Evolutionary conservation across 2,329 filamentous ascomycete genomes (phyloP), one percentile per base, ranked within the genome.

Genomic region (Fusarium camptoceras): DNA sequence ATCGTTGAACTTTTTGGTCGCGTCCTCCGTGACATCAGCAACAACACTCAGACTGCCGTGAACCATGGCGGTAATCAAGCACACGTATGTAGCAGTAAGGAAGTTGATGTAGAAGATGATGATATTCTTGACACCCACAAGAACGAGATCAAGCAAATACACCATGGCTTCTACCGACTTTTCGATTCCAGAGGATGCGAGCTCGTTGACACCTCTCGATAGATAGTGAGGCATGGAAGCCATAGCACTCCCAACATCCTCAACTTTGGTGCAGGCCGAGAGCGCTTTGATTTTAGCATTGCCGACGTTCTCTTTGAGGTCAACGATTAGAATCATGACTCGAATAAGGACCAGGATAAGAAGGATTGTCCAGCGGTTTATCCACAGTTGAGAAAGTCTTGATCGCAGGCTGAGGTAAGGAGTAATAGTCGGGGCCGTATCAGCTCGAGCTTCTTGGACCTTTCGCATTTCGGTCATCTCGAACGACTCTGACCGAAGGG

Each of bases 171-270:
- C 87, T 70, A 98, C 89, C 11, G 94, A 89, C 73, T 91, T 90
- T 73, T 94, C 93, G 72, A 98, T 91, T 59, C 93, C 91, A 49
- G 86, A 86, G 31, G 94, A 93, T 10, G 93, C 92, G 73, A 98
- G 83, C 63, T 93, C 88, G 81, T 99, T 99, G 78, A 98, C 91
- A 57, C 96, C 96, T 54, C 87, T 84, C 3, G 94, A 92, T 78
- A 98, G 90, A 82, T 97, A 98, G 81, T 98, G 92, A 60, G 96
- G 96, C 94, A 98, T 97, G 39, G 96, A 98, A 41, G 95, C 96
- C 93, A 99, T 95, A 65, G 94, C 88, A 78, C 94, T 98, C 68
- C 95, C 96, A 73, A 97, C 89, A 72, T 93, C 93, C 83, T 99
- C 95, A 49, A 98, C 95, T 78, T 92, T 92, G 61, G 91, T 94